These are phyloP conservation scores for Sergeia podlipaevii DNA, from an alignment of 208 protist species.

Conservation along the genomic window DNA sequence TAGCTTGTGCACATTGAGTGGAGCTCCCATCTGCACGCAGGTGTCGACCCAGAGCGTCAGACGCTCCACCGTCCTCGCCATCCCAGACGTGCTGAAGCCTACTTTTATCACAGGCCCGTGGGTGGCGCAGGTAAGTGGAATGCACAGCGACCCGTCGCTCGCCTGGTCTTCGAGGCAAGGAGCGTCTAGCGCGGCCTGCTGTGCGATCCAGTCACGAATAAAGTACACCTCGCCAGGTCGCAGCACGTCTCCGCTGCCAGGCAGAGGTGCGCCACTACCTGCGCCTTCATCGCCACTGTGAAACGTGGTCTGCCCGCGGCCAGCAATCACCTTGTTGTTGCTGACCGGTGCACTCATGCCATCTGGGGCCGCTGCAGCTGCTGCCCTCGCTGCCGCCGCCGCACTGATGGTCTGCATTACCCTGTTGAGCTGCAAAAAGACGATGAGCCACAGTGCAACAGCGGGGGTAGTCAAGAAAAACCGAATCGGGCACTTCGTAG, in stretches of 20 bases:
- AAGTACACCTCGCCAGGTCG: conserved; percentile 34
- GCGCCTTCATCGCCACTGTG: background rate
- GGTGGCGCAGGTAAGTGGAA: conserved; percentile 24
- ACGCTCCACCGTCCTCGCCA: conserved; percentile 12
- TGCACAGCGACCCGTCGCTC: conserved; percentile 4
- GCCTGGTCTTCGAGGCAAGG: conserved; percentile 23
- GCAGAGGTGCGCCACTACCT: background rate
- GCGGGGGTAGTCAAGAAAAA: conserved; percentile 42
- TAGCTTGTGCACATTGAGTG: conserved; percentile 20
- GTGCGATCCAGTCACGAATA: conserved; percentile 37
- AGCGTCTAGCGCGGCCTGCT: conserved; percentile 14
- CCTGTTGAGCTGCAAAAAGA: conserved; percentile 25
- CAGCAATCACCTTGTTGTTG: background rate
- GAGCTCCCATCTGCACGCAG: conserved; percentile 8
- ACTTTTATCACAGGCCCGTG: conserved; percentile 15
- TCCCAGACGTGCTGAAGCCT: conserved; percentile 19
- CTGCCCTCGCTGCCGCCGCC: too few relatives aligned
- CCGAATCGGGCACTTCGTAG: conserved; percentile 2
- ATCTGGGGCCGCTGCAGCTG: background rate
- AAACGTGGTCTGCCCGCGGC: background rate
- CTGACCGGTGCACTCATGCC: background rate
- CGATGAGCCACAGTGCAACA: conserved; percentile 31
- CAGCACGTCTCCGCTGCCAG: conserved; percentile 20
- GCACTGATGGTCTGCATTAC: background rate
- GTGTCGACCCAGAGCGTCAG: conserved; percentile 25